These are phyloP conservation scores for Conringia planisiliqua DNA, from an alignment of 345 rosid genomes.

Conservation along the genomic window DNA sequence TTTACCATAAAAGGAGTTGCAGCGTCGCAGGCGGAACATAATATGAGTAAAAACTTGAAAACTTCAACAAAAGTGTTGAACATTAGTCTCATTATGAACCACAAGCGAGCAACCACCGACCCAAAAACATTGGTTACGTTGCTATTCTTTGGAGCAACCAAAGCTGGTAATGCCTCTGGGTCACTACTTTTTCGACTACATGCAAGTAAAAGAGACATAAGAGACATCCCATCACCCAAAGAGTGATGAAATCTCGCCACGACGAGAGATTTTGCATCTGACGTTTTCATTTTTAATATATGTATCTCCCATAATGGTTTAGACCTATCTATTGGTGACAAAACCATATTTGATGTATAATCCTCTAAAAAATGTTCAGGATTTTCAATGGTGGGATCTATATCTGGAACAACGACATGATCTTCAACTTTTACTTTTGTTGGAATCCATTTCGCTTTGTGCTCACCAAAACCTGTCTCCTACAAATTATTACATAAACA, in stretches of 20 bases:
- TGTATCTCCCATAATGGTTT: constrained; percentile 7
- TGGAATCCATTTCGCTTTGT: not conserved
- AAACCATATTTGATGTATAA: constrained; percentile 7
- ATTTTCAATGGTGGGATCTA: not conserved
- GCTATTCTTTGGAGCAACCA: constrained; percentile 18
- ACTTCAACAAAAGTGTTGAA: constrained; percentile 54
- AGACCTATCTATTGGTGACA: constrained; percentile 3
- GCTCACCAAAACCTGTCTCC: not conserved
- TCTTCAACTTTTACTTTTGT: constrained; percentile 7
- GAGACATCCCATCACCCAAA: constrained; percentile 54
- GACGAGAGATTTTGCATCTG: not conserved
- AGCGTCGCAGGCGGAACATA: constrained; percentile 35
- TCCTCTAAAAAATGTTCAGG: constrained; percentile 9
- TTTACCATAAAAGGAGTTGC: constrained; percentile 40
- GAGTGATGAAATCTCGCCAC: constrained; percentile 56
- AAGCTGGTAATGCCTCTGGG: constrained; percentile 39
- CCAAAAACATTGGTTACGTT: not conserved
- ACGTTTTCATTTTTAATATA: not conserved
- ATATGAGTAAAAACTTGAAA: constrained; percentile 24
- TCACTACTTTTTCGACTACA: constrained; percentile 48
- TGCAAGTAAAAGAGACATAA: constrained; percentile 55
- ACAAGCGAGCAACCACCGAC: constrained; percentile 33
- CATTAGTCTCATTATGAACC: constrained; percentile 36
- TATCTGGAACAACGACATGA: constrained; percentile 9
- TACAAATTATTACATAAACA: not conserved